phyloP scores from a whole-genome alignment of 2,329 filamentous ascomycete genomes.

The Claviceps sp. region DNA sequence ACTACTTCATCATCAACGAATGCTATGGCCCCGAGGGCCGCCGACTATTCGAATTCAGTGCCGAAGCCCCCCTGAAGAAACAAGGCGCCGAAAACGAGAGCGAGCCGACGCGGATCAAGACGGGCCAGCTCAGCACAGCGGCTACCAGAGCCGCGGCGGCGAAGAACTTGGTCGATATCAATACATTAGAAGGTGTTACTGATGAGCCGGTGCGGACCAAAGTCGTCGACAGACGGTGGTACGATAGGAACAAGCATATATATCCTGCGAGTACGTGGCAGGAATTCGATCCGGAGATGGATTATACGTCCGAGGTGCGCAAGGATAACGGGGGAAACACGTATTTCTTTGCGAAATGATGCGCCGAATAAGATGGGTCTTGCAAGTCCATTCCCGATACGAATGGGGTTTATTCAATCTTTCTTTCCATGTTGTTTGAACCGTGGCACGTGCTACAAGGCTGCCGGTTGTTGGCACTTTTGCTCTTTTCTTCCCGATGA shows the following conservation, averaged over 20 bases:
- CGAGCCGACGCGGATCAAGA: neutral
- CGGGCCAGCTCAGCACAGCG: slow-evolving; percentile 16
- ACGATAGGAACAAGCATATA: slow-evolving; percentile 95
- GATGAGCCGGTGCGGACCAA: slow-evolving; percentile 78
- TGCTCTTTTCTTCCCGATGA: neutral
- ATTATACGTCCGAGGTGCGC: slow-evolving; percentile 64
- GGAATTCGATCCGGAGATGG: slow-evolving; percentile 80
- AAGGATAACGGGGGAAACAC: slow-evolving; percentile 82
- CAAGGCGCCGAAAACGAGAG: neutral
- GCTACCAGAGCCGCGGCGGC: slow-evolving; percentile 25
- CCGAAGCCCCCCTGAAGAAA: slow-evolving; percentile 27
- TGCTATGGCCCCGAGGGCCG: slow-evolving; percentile 58
- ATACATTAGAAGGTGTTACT: slow-evolving; percentile 55
- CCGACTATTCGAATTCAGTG: slow-evolving; percentile 63
- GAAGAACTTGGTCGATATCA: slow-evolving; percentile 31
- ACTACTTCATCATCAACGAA: slow-evolving; percentile 91
- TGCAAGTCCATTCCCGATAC: neutral
- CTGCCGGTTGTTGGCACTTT: neutral
- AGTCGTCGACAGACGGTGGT: slow-evolving; percentile 93
- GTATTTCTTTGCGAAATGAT: slow-evolving; percentile 62
- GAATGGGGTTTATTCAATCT: neutral
- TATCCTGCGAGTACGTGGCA: slow-evolving; percentile 94
- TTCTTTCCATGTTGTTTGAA: neutral
- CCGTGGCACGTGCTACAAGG: neutral
- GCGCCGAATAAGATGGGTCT: neutral